phyloP scores from a whole-genome alignment of 805 yeast genomes.

The Lipomyces orientalis region DNA sequence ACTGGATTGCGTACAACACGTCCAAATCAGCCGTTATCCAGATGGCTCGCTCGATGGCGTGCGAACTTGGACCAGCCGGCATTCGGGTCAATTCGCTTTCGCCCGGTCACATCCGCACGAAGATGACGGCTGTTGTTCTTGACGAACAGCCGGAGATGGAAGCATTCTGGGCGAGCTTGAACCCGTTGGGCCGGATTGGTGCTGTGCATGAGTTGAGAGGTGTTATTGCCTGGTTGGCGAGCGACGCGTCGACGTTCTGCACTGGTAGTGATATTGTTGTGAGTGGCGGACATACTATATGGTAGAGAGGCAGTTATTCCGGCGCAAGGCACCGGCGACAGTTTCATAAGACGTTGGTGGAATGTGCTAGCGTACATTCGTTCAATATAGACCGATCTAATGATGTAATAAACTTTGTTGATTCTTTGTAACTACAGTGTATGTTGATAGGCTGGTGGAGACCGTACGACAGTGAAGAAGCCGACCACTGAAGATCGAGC shows the following conservation, averaged over 20 bases:
- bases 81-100: constrained; percentile 73
- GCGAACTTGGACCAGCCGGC: constrained; percentile 70
- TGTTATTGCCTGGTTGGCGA: constrained; percentile 68
- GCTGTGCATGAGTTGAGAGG: constrained; percentile 69
- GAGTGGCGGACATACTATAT: constrained; percentile 63
- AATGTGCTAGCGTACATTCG: too few relatives aligned
- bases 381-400: too few relatives aligned
- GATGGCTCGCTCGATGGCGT: constrained; percentile 67
- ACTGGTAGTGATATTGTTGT: constrained; percentile 69
- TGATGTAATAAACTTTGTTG: too few relatives aligned
- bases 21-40: constrained; percentile 75
- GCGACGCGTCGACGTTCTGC: constrained; percentile 70
- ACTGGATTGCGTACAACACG: constrained; percentile 59
- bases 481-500: too few relatives aligned
- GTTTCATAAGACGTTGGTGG: too few relatives aligned
- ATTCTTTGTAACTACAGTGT: too few relatives aligned
- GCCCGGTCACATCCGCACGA: constrained; percentile 72
- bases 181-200: constrained; percentile 70
- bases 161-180: constrained; percentile 51
- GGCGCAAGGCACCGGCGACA: too few relatives aligned
- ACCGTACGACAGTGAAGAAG: too few relatives aligned
- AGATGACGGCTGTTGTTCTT: constrained; percentile 50
- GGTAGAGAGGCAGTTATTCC: constrained; percentile 24
- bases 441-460: too few relatives aligned
- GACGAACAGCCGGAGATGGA: constrained; percentile 48